Conservation (phyloP, 192 early-diverging fungal species). For the Lunasporangiospora selenospora region DNA sequence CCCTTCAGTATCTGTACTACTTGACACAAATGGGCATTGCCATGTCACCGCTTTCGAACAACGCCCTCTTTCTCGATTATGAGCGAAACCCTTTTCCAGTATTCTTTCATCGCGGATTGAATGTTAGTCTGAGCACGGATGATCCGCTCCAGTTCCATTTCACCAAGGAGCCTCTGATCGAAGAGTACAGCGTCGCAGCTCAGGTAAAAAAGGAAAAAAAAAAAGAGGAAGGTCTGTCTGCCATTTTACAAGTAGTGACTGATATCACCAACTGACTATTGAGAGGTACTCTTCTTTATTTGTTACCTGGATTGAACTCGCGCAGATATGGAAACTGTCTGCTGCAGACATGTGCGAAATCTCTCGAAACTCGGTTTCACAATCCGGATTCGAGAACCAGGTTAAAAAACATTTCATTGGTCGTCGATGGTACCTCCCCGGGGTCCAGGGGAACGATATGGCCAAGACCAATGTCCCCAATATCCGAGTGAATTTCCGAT, state of each 20-base stretch:
- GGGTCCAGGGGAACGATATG: slow-evolving; percentile 83
- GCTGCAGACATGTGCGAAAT: slow-evolving; percentile 94
- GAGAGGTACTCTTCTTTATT: too few relatives aligned
- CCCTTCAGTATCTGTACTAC: slow-evolving; percentile 94
- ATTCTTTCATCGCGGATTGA: slow-evolving; percentile 94
- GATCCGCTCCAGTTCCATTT: slow-evolving; percentile 98
- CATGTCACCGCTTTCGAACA: slow-evolving; percentile 97
- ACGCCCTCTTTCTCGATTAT: slow-evolving; percentile 92
- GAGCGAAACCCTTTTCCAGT: slow-evolving; percentile 91
- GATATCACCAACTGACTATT: too few relatives aligned
- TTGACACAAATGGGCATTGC: slow-evolving; percentile 95
- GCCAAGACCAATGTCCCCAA: slow-evolving; percentile 93
- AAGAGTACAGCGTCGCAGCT: slow-evolving; percentile 94
- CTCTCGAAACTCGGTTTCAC: slow-evolving; percentile 87
- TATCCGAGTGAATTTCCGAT: slow-evolving; percentile 82
- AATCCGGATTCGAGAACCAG: slow-evolving; percentile 89
- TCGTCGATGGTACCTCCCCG: slow-evolving; percentile 73
- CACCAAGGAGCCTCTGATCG: slow-evolving; percentile 96
- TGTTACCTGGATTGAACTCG: slow-evolving; percentile 5
- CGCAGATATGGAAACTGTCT: slow-evolving; percentile 92
- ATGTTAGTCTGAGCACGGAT: slow-evolving; percentile 93
- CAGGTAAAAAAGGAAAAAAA: slow-evolving; percentile 63
- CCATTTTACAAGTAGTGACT: too few relatives aligned
- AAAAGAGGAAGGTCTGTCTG: too few relatives aligned
- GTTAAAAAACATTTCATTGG: slow-evolving; percentile 95